A percentile compares a stretch with the other conserved stretches of the same genome.
phyloP scores from a whole-genome alignment of 257 asterid genomes.

The Nicotiana attenuata region DNA sequence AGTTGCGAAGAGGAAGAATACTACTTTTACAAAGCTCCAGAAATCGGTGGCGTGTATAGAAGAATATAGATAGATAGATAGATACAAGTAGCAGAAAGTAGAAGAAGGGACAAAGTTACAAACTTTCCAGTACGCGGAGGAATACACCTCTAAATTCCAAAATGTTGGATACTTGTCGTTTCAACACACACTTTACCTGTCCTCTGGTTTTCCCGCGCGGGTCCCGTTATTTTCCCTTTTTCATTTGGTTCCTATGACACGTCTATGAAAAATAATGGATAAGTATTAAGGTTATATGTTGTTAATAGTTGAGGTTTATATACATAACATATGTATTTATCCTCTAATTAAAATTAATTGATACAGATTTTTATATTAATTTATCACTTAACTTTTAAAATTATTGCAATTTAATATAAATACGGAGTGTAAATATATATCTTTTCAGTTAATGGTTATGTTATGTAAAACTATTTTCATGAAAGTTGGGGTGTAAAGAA shows the following conservation, averaged over 20 bases:
- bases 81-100: background rate
- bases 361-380: too few species aligned
- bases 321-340: too few species aligned
- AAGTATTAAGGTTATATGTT: too few species aligned
- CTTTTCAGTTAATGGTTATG: too few species aligned
- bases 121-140: background rate
- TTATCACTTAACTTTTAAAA: too few species aligned
- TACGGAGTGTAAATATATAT: too few species aligned
- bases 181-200: background rate
- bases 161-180: background rate
- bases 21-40: background rate
- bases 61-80: background rate
- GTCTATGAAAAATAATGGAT: background rate
- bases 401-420: too few species aligned
- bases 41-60: background rate
- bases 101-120: background rate
- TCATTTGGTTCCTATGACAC: background rate
- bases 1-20: background rate
- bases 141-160: background rate
- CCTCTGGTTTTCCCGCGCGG: background rate
- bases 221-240: background rate
- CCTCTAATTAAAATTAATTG: too few species aligned
- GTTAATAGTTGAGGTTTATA: too few species aligned
- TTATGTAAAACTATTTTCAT: too few species aligned
- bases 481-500: too few species aligned